phyloP scores from a whole-genome alignment of 148 eudicot genomes.

The Fallopia convolvulus region DNA sequence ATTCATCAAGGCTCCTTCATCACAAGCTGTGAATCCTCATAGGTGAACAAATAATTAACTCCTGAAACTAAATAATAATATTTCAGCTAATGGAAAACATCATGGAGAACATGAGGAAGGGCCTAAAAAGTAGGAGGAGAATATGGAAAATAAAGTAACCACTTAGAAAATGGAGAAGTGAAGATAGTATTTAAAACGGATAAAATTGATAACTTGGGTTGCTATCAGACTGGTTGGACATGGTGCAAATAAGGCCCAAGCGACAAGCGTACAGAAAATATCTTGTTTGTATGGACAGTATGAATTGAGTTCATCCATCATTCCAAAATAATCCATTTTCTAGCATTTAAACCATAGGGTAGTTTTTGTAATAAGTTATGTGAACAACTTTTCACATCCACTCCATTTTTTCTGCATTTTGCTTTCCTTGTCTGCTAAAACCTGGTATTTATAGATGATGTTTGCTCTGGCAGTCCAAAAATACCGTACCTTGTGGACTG shows the following conservation, averaged over 20 bases:
- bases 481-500: conserved; percentile 81
- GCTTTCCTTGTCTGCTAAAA: not conserved
- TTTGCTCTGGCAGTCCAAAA: conserved; percentile 36
- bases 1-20: no score
- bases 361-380: not conserved
- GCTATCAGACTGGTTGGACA: not conserved
- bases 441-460: not conserved
- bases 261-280: not conserved
- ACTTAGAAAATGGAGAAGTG: no score
- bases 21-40: no score
- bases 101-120: no score
- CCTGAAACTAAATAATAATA: no score
- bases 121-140: no score
- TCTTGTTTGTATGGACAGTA: not conserved
- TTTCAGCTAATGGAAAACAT: no score
- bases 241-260: not conserved
- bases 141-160: no score
- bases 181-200: no score
- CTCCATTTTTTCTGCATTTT: not conserved
- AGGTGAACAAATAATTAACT: no score
- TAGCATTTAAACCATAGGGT: not conserved
- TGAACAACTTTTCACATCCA: not conserved
- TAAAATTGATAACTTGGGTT: no score
- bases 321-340: not conserved
- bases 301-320: not conserved